Evolutionary conservation across 129 eudicot species (phyloP).

Genomic region (Deinandra increscens): DNA sequence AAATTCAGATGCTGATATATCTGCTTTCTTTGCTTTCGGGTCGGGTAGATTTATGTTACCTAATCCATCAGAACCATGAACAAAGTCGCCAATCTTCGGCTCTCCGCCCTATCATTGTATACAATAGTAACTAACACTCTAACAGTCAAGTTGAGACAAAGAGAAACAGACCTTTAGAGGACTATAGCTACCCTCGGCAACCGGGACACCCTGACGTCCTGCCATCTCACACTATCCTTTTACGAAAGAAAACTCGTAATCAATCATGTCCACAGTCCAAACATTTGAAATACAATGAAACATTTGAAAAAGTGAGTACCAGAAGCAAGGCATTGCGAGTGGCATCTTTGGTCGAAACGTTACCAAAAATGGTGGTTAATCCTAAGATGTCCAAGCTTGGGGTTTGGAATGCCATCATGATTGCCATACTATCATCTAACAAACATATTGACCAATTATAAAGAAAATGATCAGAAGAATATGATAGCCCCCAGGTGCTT

Average conservation of each 20-base stretch:
- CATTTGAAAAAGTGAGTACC: slow-evolving; percentile 46
- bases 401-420: slow-evolving; percentile 86
- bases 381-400: slow-evolving; percentile 75
- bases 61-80: slow-evolving; percentile 85
- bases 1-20: slow-evolving; percentile 75
- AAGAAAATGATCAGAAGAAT: too few relatives aligned
- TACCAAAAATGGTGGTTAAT: slow-evolving; percentile 77
- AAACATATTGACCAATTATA: not conserved
- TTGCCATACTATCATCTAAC: slow-evolving; percentile 88
- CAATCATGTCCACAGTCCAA: slow-evolving; percentile 43
- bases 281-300: slow-evolving; percentile 1
- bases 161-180: slow-evolving; percentile 65
- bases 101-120: slow-evolving; percentile 55
- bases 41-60: slow-evolving; percentile 60
- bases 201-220: slow-evolving; percentile 80
- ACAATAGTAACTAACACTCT: too few relatives aligned
- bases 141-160: not conserved
- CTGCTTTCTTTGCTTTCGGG: slow-evolving; percentile 67
- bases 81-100: slow-evolving; percentile 74
- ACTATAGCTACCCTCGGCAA: slow-evolving; percentile 74
- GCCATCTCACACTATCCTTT: slow-evolving; percentile 99
- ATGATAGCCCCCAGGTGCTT: too few relatives aligned
- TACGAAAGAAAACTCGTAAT: slow-evolving; percentile 40
- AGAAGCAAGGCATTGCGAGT: slow-evolving; percentile 79
- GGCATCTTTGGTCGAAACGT: slow-evolving; percentile 74